Evolutionary conservation across 2,329 filamentous ascomycete species (phyloP).

Genomic region (Scleromitrula shiraiana): DNA sequence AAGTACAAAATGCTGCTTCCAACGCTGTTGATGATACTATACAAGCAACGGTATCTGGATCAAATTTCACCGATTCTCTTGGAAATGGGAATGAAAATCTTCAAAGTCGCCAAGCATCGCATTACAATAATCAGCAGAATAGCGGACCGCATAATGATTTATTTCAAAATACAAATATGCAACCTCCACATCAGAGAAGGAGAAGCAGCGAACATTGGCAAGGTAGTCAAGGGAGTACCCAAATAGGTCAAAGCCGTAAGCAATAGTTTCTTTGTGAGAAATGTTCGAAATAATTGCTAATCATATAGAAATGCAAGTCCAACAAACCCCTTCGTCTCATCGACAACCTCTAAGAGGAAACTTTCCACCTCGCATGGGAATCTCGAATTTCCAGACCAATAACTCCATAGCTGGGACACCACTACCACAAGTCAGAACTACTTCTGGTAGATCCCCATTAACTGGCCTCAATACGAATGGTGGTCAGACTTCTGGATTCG

Average conservation of each 20-base stretch:
- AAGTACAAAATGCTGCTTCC: slow-evolving; percentile 47
- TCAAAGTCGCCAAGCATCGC: slow-evolving; percentile 8
- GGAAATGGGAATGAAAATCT: slow-evolving; percentile 16
- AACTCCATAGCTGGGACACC: slow-evolving; percentile 15
- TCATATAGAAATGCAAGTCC: slow-evolving; percentile 17
- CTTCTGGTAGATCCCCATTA: slow-evolving; percentile 19
- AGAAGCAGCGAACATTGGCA: slow-evolving; percentile 17
- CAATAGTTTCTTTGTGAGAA: neutral
- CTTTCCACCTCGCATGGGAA: slow-evolving; percentile 13
- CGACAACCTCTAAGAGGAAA: slow-evolving; percentile 22
- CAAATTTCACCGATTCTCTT: slow-evolving; percentile 23
- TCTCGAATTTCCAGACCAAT: slow-evolving; percentile 15
- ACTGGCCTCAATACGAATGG: slow-evolving; percentile 15
- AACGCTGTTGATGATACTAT: slow-evolving; percentile 39
- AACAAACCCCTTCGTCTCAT: slow-evolving; percentile 27
- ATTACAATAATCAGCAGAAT: slow-evolving; percentile 15
- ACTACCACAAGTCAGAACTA: slow-evolving; percentile 13
- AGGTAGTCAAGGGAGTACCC: slow-evolving; percentile 16
- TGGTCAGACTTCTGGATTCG: slow-evolving; percentile 17
- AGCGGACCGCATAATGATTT: slow-evolving; percentile 1
- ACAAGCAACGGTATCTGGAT: slow-evolving; percentile 25
- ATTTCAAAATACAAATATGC: slow-evolving; percentile 8
- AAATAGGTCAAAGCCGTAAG: slow-evolving; percentile 13
- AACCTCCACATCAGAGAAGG: slow-evolving; percentile 5
- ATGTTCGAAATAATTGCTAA: neutral